phyloP scores from a whole-genome alignment of 2,329 filamentous ascomycete genomes.

The Aspergillus fijiensis region DNA sequence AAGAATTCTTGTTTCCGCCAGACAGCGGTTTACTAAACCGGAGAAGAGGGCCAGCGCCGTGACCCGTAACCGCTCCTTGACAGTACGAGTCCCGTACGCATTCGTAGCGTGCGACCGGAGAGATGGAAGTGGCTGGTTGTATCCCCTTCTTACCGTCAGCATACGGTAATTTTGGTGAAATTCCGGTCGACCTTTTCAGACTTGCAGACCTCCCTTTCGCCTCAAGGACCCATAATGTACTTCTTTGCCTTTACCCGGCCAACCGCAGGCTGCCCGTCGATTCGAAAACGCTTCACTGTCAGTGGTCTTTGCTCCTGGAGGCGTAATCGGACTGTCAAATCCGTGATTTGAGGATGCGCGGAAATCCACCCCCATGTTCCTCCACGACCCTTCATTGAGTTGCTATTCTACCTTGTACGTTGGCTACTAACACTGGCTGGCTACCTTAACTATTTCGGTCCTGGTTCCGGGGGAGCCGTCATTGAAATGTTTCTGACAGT shows the following conservation, averaged over 20 bases:
- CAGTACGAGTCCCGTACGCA: slow-evolving; percentile 32
- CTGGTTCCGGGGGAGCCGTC: not conserved
- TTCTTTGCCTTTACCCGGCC: slow-evolving; percentile 4
- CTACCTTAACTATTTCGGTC: not conserved
- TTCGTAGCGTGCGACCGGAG: slow-evolving; percentile 32
- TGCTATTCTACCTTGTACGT: not conserved
- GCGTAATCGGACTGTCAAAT: slow-evolving; percentile 1
- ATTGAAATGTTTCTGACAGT: not conserved
- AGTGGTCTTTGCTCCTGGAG: slow-evolving; percentile 13
- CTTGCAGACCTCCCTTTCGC: slow-evolving; percentile 5
- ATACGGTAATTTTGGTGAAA: slow-evolving; percentile 4
- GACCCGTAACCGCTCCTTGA: slow-evolving; percentile 39
- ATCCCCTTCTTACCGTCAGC: slow-evolving; percentile 10
- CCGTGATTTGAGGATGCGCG: not conserved
- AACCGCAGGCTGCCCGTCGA: slow-evolving; percentile 5
- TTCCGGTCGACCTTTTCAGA: slow-evolving; percentile 8
- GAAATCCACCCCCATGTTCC: not conserved
- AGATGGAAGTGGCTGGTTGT: slow-evolving; percentile 26
- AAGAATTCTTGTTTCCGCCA: slow-evolving; percentile 29
- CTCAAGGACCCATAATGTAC: slow-evolving; percentile 10
- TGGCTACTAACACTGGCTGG: too few species aligned
- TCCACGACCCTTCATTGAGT: not conserved
- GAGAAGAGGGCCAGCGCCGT: slow-evolving; percentile 29
- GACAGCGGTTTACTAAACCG: slow-evolving; percentile 30
- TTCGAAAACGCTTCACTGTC: slow-evolving; percentile 15